Evolutionary conservation across 2,329 filamentous ascomycete species (phyloP).

Genomic region (Aspergillus neoniger): DNA sequence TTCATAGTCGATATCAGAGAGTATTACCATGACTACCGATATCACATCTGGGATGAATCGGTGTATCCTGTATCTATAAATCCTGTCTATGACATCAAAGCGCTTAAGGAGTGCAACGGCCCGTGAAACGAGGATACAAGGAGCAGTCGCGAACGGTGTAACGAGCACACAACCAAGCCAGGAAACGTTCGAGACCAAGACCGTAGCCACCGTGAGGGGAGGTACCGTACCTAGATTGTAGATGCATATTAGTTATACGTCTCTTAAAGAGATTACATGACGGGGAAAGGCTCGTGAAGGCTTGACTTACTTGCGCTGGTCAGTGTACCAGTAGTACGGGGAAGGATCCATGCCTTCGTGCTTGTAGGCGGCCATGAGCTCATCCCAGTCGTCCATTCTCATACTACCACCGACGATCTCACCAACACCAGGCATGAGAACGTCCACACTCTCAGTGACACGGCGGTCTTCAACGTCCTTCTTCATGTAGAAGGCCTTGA

Average conservation of each 20-base stretch:
- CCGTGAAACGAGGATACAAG: conserved; percentile 55
- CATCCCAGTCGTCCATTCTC: conserved; percentile 90
- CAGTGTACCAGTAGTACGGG: conserved; percentile 98
- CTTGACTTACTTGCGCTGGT: conserved; percentile 81
- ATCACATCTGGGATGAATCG: neutral
- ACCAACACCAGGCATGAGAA: conserved; percentile 86
- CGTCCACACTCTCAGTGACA: conserved; percentile 91
- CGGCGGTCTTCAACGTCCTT: conserved; percentile 75
- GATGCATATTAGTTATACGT: neutral
- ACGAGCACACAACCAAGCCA: conserved; percentile 67
- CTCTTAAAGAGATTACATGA: neutral
- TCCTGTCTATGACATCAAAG: conserved; percentile 3
- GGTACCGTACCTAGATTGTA: conserved; percentile 71
- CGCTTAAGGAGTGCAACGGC: conserved; percentile 51
- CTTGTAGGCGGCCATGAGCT: conserved; percentile 85
- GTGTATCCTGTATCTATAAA: conserved; percentile 6
- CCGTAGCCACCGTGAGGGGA: conserved; percentile 93
- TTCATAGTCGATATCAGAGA: neutral
- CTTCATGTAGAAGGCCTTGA: conserved; percentile 99
- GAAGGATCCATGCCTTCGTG: conserved; percentile 80
- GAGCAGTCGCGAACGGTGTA: conserved; percentile 64
- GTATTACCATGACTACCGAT: neutral
- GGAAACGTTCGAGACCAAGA: conserved; percentile 81
- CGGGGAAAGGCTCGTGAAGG: neutral
- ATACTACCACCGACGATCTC: conserved; percentile 97